Base-by-base conservation (phyloP, 768 basidiomycete species). In the Pulveroboletus frians region DNA sequence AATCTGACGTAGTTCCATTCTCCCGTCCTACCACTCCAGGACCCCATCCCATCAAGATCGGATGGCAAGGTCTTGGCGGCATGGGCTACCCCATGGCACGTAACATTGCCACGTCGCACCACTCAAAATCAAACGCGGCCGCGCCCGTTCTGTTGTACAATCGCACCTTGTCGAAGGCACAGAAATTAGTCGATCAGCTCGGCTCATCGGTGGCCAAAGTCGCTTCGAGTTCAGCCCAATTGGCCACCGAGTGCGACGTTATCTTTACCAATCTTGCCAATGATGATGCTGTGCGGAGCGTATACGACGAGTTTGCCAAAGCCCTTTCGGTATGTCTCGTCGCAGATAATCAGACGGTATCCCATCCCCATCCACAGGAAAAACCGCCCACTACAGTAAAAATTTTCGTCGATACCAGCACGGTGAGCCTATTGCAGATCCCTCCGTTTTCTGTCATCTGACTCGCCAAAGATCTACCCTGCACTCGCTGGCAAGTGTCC, bases 331-430 rank as follows among this genome's bases (percentile, higher is more conserved):
- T 83, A 60, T 17, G 32, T 14, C 23, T 45, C 34, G 8, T 45
- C 9, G 11, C 11, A 44, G 32, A 42, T 46, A 40, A 30, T 13
- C 20, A 29, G 17, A 21, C 10, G 15, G 3, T 8, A 43, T 21
- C 34, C n/a, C 29, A 54, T 47, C 13, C 5, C 39, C 31, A 13
- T 51, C 53, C 32, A 13, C 15, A 81, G 71, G 60, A 60, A 57
- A 56, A 60, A 18, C 73, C 75, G 27, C 73, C 77, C 1, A 62
- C 73, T 7, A 74, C 69, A 60, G 66, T 73, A 55, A 92, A 84
- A 64, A 85, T 90, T 39, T 91, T 93, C 54, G 84, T 92, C 29
- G 91, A 94, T 57, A 90, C 85, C 11, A 83, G 83, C 68, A 94
- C 91, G 3, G 88, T 89, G 47, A 49, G 81, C 69, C n/a, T 46